Evolutionary conservation across 2,329 filamentous ascomycete species (phyloP).

Genomic region (Knufia petricola): DNA sequence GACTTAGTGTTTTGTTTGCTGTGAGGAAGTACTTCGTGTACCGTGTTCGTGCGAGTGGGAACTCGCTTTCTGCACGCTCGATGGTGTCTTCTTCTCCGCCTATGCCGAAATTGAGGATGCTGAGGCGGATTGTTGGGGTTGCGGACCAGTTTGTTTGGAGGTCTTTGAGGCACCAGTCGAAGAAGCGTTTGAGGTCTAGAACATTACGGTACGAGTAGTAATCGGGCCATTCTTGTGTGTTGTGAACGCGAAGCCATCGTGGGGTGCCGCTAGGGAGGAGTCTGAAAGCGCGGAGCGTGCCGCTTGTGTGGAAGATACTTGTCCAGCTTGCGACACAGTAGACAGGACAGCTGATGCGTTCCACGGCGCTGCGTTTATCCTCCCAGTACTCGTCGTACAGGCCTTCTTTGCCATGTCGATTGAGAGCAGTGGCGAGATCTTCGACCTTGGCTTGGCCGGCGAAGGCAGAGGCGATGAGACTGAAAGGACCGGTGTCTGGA

Average conservation of each 20-base stretch:
- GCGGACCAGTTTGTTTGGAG: slow-evolving; percentile 37
- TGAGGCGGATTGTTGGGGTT: slow-evolving; percentile 34
- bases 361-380: slow-evolving; percentile 31
- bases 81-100: not conserved
- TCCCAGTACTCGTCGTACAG: slow-evolving; percentile 30
- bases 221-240: slow-evolving; percentile 38
- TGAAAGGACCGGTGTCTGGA: not conserved
- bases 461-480: not conserved
- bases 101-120: slow-evolving; percentile 8
- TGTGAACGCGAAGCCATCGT: slow-evolving; percentile 21
- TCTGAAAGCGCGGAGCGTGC: slow-evolving; percentile 21
- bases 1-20: slow-evolving; percentile 34
- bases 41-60: slow-evolving; percentile 57
- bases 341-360: slow-evolving; percentile 28
- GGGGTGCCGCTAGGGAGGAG: slow-evolving; percentile 24
- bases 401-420: not conserved
- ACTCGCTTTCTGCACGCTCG: slow-evolving; percentile 48
- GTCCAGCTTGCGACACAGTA: slow-evolving; percentile 30
- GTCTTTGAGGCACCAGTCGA: slow-evolving; percentile 37
- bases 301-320: slow-evolving; percentile 30
- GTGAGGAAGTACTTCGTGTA: slow-evolving; percentile 55
- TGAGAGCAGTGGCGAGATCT: not conserved
- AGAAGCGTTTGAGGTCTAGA: slow-evolving; percentile 35
- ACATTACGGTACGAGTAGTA: slow-evolving; percentile 29
- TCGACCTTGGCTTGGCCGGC: not conserved